Evolutionary conservation across 805 yeast species (phyloP).

Genomic region (Saccharomycopsis sp.): DNA sequence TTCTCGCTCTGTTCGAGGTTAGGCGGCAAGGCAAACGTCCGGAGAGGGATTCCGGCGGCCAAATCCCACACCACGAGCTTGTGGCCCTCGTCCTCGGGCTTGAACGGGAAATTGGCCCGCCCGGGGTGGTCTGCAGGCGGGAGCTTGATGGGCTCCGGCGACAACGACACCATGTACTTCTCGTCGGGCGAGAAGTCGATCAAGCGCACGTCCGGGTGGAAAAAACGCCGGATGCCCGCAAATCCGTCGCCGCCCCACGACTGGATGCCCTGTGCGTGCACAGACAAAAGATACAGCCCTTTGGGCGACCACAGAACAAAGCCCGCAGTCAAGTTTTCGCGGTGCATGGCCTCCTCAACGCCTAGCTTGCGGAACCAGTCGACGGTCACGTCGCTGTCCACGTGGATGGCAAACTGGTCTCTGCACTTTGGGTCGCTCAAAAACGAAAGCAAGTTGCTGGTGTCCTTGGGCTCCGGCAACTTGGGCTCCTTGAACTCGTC

Average conservation of each 20-base stretch:
- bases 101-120: constrained; percentile 70
- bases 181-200: constrained; percentile 92
- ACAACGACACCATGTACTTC: constrained; percentile 80
- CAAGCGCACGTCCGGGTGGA: constrained; percentile 84
- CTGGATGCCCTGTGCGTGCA: constrained; percentile 92
- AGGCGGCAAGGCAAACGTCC: constrained; percentile 88
- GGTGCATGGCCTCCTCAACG: constrained; percentile 72
- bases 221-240: constrained; percentile 64
- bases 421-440: constrained; percentile 81
- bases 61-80: constrained; percentile 91
- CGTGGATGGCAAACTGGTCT: constrained; percentile 82
- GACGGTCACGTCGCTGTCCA: constrained; percentile 72
- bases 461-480: constrained; percentile 62
- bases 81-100: constrained; percentile 85
- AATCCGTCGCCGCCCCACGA: constrained; percentile 91
- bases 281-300: constrained; percentile 81
- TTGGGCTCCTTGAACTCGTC: constrained; percentile 65
- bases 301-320: constrained; percentile 88
- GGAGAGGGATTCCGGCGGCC: constrained; percentile 69
- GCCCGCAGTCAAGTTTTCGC: constrained; percentile 81
- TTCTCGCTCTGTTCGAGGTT: constrained; percentile 49
- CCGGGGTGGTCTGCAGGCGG: constrained; percentile 63
- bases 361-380: constrained; percentile 76
- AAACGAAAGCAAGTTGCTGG: constrained; percentile 86
- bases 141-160: constrained; percentile 71